Base-by-base conservation (phyloP, 2,329 filamentous ascomycete genomes). In the Macrophomina tecta region DNA sequence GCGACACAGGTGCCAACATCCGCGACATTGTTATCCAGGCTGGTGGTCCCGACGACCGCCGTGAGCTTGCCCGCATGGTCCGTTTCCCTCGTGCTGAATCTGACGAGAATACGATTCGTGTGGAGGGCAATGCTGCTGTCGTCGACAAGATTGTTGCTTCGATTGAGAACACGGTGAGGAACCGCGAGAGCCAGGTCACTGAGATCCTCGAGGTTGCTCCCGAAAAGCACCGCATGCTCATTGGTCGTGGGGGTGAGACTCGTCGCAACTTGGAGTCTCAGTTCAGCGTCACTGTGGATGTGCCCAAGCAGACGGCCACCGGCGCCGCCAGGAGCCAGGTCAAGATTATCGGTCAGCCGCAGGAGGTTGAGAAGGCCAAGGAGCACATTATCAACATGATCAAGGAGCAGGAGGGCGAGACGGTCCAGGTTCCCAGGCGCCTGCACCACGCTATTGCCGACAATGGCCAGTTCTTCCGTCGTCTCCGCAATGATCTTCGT, bases 381-480 rank as follows among this genome's bases (percentile, higher is more conserved):
- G 88, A 89, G 68, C 93, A 97, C 80, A 93, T 99, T 70, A 80
- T 87, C 62, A 84, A 86, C 45, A 81, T 97, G 63, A 85, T 94
- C 70, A 94, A 97, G 84, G 90, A 94, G 72, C 91, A 94, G 76
- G 90, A 95, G 77, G 92, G 92, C 69, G 93, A 95, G 84, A 95
- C 91, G 0, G 80, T 98, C n/a, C 86, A 91, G 72, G 87, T 99
- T 8, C 94, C 95, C 11, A 87, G 89, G 68, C 88, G 89, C 72
- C 83, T 95, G 68, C 95, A 99, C 82, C 92, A 98, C 77, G 82
- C 85, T 68, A 86, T 99, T 71, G 87, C 92, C 63, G 94, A 97
- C 77, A 94, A 94, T 70, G 95, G 94, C 1, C 90, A 93, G 72
- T 91, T 98, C 82, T 97, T 98, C 91, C 92, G 94, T 71, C 91